Base-by-base conservation (phyloP, 345 rosid species). In the Microcos paniculata region DNA sequence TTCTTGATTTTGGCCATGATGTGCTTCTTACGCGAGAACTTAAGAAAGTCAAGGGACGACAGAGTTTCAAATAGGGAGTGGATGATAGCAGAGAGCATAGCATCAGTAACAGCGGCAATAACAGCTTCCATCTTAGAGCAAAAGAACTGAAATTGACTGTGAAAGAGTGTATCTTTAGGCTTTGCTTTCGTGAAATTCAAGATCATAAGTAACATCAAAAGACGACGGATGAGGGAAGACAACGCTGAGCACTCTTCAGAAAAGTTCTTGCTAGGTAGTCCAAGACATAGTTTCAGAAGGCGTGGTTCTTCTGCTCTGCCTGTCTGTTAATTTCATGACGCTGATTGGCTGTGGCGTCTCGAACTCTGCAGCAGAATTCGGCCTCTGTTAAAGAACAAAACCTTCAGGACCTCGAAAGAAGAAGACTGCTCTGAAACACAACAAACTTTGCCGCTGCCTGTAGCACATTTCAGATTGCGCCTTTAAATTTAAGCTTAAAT, bases 1-100 rank as follows among this genome's bases (percentile, higher is more conserved):
- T 8, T 83, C 73, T 4, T 79, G 42, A 9, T 77, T 79, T 30
- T 80, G 42, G 59, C 80, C 26, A 1, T 70, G 19, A 75, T n/a
- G 26, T 53, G 64, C 14, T 42, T 21, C 9, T 58, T n/a, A 18
- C 58, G 18, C 7, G 45, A 18, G 75, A 56, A 72, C 1, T 56
- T 72, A 10, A 40, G 52, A 42, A 72, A 42, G 35, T 72, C 75
- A 9, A 38, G 33, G 8, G 75, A 72, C 14, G 52, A 40, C 23
- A 56, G 21, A 7, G 35, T 72, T 53, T 56, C 52, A 9, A 26
- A 72, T 1, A 72, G 4, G 64, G 12, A 14, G 51, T 23, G 49
- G 48, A 72, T 24, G 35, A 28, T 8, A 40, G 75, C 75, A 26
- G 75, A 72, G 53, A 72, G 75, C 62, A 56, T 1, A n/a, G 65